Base-by-base conservation (phyloP, 352 stramenopile genomes). In the Pythium aristosporum region DNA sequence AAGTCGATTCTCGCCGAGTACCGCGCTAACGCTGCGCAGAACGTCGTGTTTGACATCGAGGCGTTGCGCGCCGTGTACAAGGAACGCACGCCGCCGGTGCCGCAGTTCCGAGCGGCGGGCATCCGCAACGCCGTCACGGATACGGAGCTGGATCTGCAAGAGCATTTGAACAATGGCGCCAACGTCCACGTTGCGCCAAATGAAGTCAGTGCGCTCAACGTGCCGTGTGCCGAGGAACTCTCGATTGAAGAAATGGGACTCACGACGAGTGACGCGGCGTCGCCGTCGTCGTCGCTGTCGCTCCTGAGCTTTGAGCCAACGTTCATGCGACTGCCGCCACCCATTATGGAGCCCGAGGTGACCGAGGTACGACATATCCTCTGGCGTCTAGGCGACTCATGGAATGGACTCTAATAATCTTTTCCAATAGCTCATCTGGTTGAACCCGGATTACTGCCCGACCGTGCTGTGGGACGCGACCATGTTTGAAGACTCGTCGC, bases 401-500 rank as follows among this genome's bases (percentile, higher is more conserved):
- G 25, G 21, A 21, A 44, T 60, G 3, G 5, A 25, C 43, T 34
- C 1, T 16, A 21, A 37, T 3, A 18, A n/a, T 39, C 0, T 30
- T 25, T 15, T 50, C 15, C 11, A 34, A 16, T 36, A 79, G 76
- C 74, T 96, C 37, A 94, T 97, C 60, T 97, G 92, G 90, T 73
- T 97, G 65, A 96, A 97, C 65, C 89, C 91, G 11, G 88, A 97
- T 63, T 97, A 97, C 71, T 94, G 85, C 51, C 88, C 89, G 36
- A 92, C 85, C 10, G 65, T 97, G 61, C 69, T 97, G 18, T 98
- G 92, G 92, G 92, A 98, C 56, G 77, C 80, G 1, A 94, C 77
- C 16, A 96, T 97, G 88, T 80, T 96, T 63, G 83, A 79, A 55
- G 74, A 97, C 57, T 82, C 82, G 57, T 87, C 85, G 11, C 82